phyloP scores from a whole-genome alignment of 805 yeast genomes.

The Starmerella etchellsii region DNA sequence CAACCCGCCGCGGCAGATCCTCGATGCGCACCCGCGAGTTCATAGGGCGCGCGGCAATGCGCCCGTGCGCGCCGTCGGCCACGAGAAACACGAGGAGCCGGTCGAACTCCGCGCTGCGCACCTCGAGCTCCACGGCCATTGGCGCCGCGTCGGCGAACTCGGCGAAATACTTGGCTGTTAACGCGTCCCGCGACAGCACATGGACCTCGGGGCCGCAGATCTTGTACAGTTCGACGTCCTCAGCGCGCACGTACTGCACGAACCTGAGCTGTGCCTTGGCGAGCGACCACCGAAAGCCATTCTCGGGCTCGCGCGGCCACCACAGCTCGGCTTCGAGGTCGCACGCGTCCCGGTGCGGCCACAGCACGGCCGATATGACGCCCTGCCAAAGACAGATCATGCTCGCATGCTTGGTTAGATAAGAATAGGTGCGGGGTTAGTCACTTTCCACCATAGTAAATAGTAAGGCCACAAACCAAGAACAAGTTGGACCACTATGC shows the following conservation, averaged over 20 bases:
- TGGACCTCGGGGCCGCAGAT: constrained; percentile 16
- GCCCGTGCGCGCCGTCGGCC: constrained; percentile 3
- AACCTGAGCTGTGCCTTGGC: constrained; percentile 3
- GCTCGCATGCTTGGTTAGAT: no score
- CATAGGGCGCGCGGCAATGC: constrained; percentile 13
- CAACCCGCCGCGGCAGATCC: background rate
- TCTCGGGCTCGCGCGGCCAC: constrained; percentile 1
- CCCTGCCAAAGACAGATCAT: constrained; percentile 19
- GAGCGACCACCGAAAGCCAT: background rate
- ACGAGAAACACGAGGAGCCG: constrained; percentile 13
- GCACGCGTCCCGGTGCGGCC: constrained; percentile 15
- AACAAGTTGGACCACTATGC: no score
- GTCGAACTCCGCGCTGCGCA: constrained; percentile 5
- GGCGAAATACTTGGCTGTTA: constrained; percentile 10
- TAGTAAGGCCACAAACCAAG: no score
- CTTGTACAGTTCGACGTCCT: constrained; percentile 14
- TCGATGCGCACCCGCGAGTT: background rate
- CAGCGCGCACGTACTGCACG: constrained; percentile 5
- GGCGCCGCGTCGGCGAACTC: constrained; percentile 12
- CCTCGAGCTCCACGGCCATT: constrained; percentile 1
- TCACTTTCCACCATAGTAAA: no score
- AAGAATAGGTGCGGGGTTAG: no score
- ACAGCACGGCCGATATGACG: constrained; percentile 2
- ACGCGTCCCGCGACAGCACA: constrained; percentile 11
- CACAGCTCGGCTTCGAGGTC: constrained; percentile 11